phyloP scores from a whole-genome alignment of 2,329 filamentous ascomycete genomes.

The Metarhizium guizhouense region DNA sequence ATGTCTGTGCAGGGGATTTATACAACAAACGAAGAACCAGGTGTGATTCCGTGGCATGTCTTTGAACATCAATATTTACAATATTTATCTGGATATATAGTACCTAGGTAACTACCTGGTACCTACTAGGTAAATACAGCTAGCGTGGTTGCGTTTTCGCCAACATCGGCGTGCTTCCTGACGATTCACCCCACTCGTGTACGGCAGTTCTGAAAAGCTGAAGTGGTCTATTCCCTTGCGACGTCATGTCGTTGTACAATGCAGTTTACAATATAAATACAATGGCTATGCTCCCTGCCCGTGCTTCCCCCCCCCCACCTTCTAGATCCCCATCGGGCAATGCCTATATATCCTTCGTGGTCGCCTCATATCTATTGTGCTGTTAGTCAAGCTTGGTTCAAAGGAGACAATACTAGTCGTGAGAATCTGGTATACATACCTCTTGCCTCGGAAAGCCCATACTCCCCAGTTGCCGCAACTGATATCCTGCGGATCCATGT shows the following conservation, averaged over 20 bases:
- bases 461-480: constrained; percentile 96
- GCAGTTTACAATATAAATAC: constrained; percentile 6
- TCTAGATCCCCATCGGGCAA: background rate
- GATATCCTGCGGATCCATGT: constrained; percentile 86
- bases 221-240: background rate
- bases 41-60: background rate
- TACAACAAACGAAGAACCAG: background rate
- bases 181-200: background rate
- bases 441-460: constrained; percentile 96
- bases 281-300: background rate
- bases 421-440: constrained; percentile 42
- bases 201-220: background rate
- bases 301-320: background rate
- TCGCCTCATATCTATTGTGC: constrained; percentile 50
- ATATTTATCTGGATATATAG: too few species aligned
- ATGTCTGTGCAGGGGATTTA: background rate
- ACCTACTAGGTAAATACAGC: too few species aligned
- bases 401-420: background rate
- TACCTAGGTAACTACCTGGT: too few species aligned
- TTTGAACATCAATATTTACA: too few species aligned
- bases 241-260: background rate
- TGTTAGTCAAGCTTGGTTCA: background rate
- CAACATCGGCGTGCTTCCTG: too few species aligned
- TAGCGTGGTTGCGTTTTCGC: too few species aligned
- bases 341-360: constrained; percentile 36